A percentile compares a stretch with the other conserved stretches of the same genome.
phyloP scores from a whole-genome alignment of 2,329 filamentous ascomycete genomes.

The Hypoxylon sp. region DNA sequence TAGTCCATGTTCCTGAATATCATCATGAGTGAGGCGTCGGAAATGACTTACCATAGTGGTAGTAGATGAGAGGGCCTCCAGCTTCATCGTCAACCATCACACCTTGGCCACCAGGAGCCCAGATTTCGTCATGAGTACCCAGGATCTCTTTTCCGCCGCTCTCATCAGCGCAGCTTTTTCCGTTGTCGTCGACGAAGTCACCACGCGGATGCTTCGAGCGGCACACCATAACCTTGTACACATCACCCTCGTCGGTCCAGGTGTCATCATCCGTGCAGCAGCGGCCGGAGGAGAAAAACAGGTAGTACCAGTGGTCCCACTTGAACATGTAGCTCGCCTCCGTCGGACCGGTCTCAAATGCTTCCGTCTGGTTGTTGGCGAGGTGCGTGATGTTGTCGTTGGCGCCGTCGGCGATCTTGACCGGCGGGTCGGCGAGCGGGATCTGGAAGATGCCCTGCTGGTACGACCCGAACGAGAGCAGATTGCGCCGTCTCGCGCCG shows the following conservation, averaged over 20 bases:
- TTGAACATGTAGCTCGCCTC: slow-evolving; percentile 34
- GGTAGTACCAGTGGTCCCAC: slow-evolving; percentile 34
- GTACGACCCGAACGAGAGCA: slow-evolving; percentile 39
- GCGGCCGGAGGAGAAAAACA: slow-evolving; percentile 39
- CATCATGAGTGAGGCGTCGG: neutral
- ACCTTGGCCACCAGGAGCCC: slow-evolving; percentile 38
- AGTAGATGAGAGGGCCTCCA: slow-evolving; percentile 36
- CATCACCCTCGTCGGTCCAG: slow-evolving; percentile 34
- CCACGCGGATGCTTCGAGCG: slow-evolving; percentile 29
- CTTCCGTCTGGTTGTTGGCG: slow-evolving; percentile 36
- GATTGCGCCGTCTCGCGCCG: slow-evolving; percentile 17
- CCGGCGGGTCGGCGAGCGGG: slow-evolving; percentile 34
- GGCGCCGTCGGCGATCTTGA: slow-evolving; percentile 23
- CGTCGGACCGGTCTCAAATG: slow-evolving; percentile 25
- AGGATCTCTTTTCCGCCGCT: slow-evolving; percentile 35
- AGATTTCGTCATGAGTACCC: slow-evolving; percentile 33
- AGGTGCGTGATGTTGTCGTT: slow-evolving; percentile 29
- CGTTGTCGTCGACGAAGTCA: slow-evolving; percentile 33
- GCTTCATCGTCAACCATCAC: slow-evolving; percentile 35
- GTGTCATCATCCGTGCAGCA: slow-evolving; percentile 30
- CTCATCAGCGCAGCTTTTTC: slow-evolving; percentile 28
- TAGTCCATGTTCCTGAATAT: neutral
- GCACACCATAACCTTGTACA: slow-evolving; percentile 40
- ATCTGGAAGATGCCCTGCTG: slow-evolving; percentile 40
- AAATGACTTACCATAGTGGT: slow-evolving; percentile 37